Evolutionary conservation across 768 basidiomycete genomes (phyloP).

Genomic region (Rhizopogon rudus): DNA sequence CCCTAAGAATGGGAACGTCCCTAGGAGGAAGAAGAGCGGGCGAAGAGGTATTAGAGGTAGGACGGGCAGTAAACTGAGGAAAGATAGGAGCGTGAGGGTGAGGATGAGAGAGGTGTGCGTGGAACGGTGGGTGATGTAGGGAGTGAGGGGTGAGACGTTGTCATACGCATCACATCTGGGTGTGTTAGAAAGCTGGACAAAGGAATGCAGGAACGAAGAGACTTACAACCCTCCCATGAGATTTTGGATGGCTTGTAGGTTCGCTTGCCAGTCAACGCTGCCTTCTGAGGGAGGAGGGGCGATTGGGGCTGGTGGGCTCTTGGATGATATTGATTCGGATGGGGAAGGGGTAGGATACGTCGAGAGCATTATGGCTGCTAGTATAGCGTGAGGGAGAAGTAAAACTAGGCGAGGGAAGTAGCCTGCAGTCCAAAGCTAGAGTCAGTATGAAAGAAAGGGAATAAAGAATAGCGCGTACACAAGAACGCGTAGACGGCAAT

Average conservation of each 20-base stretch:
- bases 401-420: constrained; percentile 72
- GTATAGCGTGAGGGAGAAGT: constrained; percentile 56
- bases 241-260: constrained; percentile 87
- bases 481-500: constrained; percentile 74
- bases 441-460: neutral
- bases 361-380: constrained; percentile 63
- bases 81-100: constrained; percentile 34
- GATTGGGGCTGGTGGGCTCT: constrained; percentile 26
- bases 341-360: constrained; percentile 44
- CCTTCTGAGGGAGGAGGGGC: constrained; percentile 44
- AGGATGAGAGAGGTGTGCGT: constrained; percentile 53
- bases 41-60: constrained; percentile 32
- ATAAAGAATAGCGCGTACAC: constrained; percentile 49
- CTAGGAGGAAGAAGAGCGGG: constrained; percentile 36
- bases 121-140: constrained; percentile 46
- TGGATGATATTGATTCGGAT: neutral
- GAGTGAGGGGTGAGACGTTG: constrained; percentile 40
- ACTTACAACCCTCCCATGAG: constrained; percentile 81
- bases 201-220: neutral
- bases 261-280: constrained; percentile 77
- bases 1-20: constrained; percentile 45
- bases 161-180: constrained; percentile 60
- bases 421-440: constrained; percentile 36
- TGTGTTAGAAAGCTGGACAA: neutral
- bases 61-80: constrained; percentile 13